Conservation (phyloP, 176 grass and related monocot genomes). For the Miscanthus lutarioriparius region DNA sequence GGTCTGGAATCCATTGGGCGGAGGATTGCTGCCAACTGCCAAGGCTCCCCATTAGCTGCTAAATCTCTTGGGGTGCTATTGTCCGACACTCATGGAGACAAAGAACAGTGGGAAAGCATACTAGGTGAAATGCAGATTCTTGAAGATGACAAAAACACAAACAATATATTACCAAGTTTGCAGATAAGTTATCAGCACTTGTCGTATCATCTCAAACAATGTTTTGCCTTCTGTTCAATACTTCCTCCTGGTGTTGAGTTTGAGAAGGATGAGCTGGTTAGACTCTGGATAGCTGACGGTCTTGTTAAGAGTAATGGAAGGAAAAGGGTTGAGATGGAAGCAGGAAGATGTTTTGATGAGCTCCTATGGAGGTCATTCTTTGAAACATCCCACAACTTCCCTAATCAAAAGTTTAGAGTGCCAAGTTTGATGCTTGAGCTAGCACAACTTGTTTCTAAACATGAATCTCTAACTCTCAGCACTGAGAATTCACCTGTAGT, state of each 20-base stretch:
- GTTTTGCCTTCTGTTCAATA: constrained; percentile 59
- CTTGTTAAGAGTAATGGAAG: constrained; percentile 34
- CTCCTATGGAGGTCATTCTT: constrained; percentile 53
- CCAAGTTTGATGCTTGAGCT: constrained; percentile 51
- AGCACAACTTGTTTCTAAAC: constrained; percentile 33
- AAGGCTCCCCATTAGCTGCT: constrained; percentile 64
- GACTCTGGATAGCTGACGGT: constrained; percentile 68
- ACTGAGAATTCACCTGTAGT: neutral
- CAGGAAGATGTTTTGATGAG: constrained; percentile 45
- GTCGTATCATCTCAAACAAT: constrained; percentile 56
- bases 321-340: constrained; percentile 34
- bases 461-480: constrained; percentile 34
- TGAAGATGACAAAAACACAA: constrained; percentile 32
- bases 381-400: constrained; percentile 19
- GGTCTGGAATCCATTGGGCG: constrained; percentile 34
- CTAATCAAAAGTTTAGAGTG: constrained; percentile 39
- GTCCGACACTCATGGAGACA: constrained; percentile 28
- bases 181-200: constrained; percentile 70
- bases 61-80: constrained; percentile 59
- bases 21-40: constrained; percentile 46
- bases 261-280: constrained; percentile 54
- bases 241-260: constrained; percentile 49
- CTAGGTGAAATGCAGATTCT: constrained; percentile 48
- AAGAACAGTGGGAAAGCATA: constrained; percentile 51
- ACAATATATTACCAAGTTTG: constrained; percentile 44